Evolutionary conservation across 345 rosid species (phyloP), one percentile per base, ranked within the genome.

Genomic region (Populus davidiana): DNA sequence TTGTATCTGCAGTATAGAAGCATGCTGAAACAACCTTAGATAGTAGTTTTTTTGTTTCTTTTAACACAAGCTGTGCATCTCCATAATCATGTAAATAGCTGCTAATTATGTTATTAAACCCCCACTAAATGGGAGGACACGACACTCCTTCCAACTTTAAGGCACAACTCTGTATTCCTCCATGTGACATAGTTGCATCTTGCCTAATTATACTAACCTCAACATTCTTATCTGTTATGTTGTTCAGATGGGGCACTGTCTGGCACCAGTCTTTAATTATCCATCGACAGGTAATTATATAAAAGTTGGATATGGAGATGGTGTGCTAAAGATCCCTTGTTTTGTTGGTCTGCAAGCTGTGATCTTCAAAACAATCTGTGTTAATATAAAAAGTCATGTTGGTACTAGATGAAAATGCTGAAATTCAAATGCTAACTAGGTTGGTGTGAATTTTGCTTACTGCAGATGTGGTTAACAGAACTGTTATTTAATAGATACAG

Each of bases 271-370:
- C 44, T 61, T 41, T 8, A 16, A 25, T 43, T 18, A 29, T 44
- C 25, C 25, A 18, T 16, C 25, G 21, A 70, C 20, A 59, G 67
- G 14, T 35, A 65, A 33, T 33, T 33, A 1, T 20, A 71, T 78
- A 23, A 47, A 41, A 6, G 27, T 54, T 31, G 65, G 67, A 70
- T 50, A 43, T 39, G 14, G 1, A 49, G 49, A 69, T 10, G 75
- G 64, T 10, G 43, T 73, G 61, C 52, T 59, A 43, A 4, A 21
- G 74, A 78, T 83, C 67, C 70, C 68, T 25, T 59, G 7, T 41
- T 70, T 68, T 70, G 61, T 17, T 67, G 10, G 59, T 76, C 25
- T 79, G 29, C 41, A 36, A 73, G 23, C 49, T 61, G 78, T 67
- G 39, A 76, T 35, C 75, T 75, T 78, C 27, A 8, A 35, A 17